A percentile compares a stretch with the other conserved stretches of the same genome.
Conservation (phyloP, 805 yeast genomes). For the Cyberlindnera amylophila region DNA sequence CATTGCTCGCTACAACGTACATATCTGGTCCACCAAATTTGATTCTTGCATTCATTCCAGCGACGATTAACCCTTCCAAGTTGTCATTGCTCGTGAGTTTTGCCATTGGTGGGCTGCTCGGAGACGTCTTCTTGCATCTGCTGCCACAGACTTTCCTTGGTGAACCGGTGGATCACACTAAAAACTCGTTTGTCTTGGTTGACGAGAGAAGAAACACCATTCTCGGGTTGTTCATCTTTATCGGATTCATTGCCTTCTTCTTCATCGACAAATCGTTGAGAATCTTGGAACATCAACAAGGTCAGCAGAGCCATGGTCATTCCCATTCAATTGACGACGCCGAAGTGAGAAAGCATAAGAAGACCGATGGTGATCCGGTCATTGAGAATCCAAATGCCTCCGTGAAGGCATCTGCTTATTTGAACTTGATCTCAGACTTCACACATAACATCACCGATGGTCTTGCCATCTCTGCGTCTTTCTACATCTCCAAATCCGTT, state of each 20-base stretch:
- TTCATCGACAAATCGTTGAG: slow-evolving; percentile 59
- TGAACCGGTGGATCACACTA: slow-evolving; percentile 39
- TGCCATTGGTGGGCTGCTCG: slow-evolving; percentile 73
- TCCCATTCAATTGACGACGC: slow-evolving; percentile 31
- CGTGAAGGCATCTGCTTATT: slow-evolving; percentile 45
- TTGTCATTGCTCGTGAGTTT: slow-evolving; percentile 58
- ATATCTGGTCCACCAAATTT: slow-evolving; percentile 65
- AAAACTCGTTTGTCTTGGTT: slow-evolving; percentile 43
- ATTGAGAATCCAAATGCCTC: slow-evolving; percentile 34
- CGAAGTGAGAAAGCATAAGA: slow-evolving; percentile 18
- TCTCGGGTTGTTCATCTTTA: slow-evolving; percentile 51
- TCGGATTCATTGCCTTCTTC: slow-evolving; percentile 59
- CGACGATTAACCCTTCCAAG: slow-evolving; percentile 46
- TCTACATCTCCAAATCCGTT: slow-evolving; percentile 52
- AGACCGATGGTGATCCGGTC: slow-evolving; percentile 26
- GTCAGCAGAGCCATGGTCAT: slow-evolving; percentile 28
- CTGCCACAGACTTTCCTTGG: slow-evolving; percentile 66
- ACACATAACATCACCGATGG: slow-evolving; percentile 79
- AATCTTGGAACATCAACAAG: slow-evolving; percentile 39
- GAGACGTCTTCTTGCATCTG: slow-evolving; percentile 70
- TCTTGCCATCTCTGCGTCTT: slow-evolving; percentile 67
- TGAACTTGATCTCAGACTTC: slow-evolving; percentile 67
- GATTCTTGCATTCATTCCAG: slow-evolving; percentile 52
- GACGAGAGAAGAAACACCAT: slow-evolving; percentile 47
- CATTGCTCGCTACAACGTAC: slow-evolving; percentile 58